These are phyloP conservation scores for Alternaria angustiovoidea DNA, from an alignment of 2,329 filamentous ascomycete species.

Conservation along the genomic window DNA sequence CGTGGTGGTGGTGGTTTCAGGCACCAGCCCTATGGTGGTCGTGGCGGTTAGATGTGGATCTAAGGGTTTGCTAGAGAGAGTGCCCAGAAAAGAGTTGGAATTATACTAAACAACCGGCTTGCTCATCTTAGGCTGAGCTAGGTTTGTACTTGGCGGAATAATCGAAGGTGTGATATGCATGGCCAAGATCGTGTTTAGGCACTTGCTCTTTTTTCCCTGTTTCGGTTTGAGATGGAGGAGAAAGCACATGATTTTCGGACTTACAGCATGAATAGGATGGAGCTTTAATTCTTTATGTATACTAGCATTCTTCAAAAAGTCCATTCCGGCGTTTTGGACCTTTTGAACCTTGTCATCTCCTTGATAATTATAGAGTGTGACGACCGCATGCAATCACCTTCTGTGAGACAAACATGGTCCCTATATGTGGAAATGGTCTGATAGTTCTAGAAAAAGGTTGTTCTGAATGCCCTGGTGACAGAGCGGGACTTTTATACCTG, in stretches of 20 bases:
- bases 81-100: not conserved
- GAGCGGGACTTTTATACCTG: too few relatives aligned
- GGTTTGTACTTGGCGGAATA: constrained; percentile 2
- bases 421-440: not conserved
- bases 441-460: not conserved
- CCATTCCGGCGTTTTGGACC: not conserved
- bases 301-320: constrained; percentile 7
- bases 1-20: constrained; percentile 36
- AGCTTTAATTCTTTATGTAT: not conserved
- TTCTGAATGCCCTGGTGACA: not conserved
- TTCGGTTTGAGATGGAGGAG: not conserved
- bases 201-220: not conserved
- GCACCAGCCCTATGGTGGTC: constrained; percentile 45
- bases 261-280: not conserved
- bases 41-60: constrained; percentile 18
- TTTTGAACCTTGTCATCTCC: not conserved
- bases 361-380: too few relatives aligned
- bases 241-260: not conserved
- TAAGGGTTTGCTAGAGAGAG: not conserved
- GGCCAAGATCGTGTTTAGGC: not conserved
- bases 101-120: not conserved
- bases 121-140: not conserved
- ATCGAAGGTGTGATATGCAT: not conserved
- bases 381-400: not conserved
- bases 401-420: too few relatives aligned